These are phyloP conservation scores for Selaginella tamariscina DNA, from an alignment of 75 land plant genomes.

Conservation along the genomic window DNA sequence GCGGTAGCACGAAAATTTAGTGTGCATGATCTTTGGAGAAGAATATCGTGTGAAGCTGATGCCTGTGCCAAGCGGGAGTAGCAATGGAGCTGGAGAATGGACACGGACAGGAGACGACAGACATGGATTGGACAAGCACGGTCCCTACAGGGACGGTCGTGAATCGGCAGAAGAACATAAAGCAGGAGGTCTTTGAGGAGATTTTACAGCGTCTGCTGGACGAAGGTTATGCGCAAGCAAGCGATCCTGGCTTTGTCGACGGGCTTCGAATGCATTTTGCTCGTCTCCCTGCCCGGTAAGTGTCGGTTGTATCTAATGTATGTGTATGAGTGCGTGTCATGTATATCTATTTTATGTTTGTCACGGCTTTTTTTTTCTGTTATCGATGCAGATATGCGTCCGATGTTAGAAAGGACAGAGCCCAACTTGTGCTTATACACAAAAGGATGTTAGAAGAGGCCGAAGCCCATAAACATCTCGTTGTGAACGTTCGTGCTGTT, in stretches of 20 bases:
- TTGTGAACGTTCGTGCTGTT: not conserved
- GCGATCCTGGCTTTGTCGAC: not conserved
- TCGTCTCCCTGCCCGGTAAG: slow-evolving; percentile 5
- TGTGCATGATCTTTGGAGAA: too few species aligned
- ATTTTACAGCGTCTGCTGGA: slow-evolving; percentile 2
- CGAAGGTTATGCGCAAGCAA: not conserved
- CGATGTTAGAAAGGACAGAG: not conserved
- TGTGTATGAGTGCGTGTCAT: not conserved
- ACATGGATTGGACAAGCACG: not conserved
- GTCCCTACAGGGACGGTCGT: slow-evolving; percentile 1
- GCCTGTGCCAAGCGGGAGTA: too few species aligned
- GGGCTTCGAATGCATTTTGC: slow-evolving; percentile 1
- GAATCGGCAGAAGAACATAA: not conserved
- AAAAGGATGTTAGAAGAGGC: not conserved
- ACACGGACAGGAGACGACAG: not conserved
- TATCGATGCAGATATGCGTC: not conserved
- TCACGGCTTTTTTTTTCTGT: not conserved
- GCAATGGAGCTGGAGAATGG: not conserved
- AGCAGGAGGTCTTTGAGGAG: not conserved
- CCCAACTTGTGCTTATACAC: not conserved
- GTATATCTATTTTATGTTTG: not conserved
- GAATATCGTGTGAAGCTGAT: too few species aligned
- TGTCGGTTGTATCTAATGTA: too few species aligned
- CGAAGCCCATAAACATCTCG: not conserved
- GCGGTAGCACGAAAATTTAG: too few species aligned